phyloP scores from a whole-genome alignment of 2,329 filamentous ascomycete species.

The Pestalotiopsis sp. region DNA sequence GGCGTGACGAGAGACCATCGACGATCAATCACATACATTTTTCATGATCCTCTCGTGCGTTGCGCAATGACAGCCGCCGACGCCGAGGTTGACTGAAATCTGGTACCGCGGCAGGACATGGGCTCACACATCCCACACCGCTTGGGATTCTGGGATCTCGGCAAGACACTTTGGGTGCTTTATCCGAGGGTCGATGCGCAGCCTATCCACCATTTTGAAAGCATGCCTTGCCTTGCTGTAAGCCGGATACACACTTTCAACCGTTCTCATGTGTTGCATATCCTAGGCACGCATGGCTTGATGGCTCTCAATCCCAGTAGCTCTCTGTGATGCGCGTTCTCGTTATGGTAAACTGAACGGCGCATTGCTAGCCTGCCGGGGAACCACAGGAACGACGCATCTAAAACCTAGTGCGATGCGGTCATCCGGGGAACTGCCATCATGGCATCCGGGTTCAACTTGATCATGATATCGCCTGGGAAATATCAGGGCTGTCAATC shows the following conservation, averaged over 20 bases:
- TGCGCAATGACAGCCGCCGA: no score
- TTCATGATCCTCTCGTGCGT: not conserved
- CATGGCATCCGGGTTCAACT: not conserved
- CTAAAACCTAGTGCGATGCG: not conserved
- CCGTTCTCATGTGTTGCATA: not conserved
- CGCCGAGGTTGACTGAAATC: no score
- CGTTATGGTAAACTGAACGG: not conserved
- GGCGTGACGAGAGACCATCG: not conserved
- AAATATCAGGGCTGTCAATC: not conserved
- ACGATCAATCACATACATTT: not conserved
- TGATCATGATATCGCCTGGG: not conserved
- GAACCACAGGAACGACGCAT: not conserved
- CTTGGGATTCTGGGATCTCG: not conserved
- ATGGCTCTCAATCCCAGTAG: not conserved
- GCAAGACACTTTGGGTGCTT: not conserved
- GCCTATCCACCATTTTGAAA: not conserved
- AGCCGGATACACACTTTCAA: not conserved
- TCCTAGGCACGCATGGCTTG: not conserved
- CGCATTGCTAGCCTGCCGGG: not conserved
- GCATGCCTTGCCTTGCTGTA: not conserved
- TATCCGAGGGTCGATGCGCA: not conserved
- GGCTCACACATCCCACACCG: not conserved
- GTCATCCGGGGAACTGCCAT: not conserved
- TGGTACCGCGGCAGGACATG: not conserved
- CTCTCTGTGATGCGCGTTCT: not conserved